Percentiles rank a stretch among this genome's conserved stretches.
Conservation (phyloP, 2,329 filamentous ascomycete species). For the Colletotrichum eremochloae region DNA sequence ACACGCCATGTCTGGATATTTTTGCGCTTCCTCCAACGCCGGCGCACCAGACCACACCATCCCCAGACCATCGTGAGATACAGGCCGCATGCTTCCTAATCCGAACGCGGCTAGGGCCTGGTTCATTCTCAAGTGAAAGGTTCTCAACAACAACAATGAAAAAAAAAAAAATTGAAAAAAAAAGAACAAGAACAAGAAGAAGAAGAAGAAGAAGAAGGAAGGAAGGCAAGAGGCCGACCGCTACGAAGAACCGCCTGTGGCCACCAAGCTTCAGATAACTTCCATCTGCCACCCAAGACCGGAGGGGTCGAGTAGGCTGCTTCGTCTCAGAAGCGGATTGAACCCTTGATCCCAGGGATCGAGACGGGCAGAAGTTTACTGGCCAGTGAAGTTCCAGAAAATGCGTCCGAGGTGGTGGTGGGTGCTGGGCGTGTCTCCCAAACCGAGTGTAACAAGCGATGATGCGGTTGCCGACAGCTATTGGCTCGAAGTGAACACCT, state of each 20-base stretch:
- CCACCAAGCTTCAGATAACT: slow-evolving; percentile 21
- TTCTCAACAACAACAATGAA: slow-evolving; percentile 37
- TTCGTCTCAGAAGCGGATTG: slow-evolving; percentile 8
- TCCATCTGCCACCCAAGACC: slow-evolving; percentile 17
- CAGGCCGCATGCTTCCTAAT: slow-evolving; percentile 30
- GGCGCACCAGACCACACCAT: slow-evolving; percentile 27
- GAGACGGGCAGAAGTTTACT: slow-evolving; percentile 6
- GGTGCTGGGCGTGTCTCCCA: slow-evolving; percentile 9
- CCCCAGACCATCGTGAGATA: slow-evolving; percentile 36
- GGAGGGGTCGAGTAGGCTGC: slow-evolving; percentile 15
- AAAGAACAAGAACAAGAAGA: slow-evolving; percentile 27
- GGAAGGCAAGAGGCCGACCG: slow-evolving; percentile 13
- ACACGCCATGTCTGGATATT: slow-evolving; percentile 19
- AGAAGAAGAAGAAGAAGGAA: slow-evolving; percentile 28
- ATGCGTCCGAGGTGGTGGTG: slow-evolving; percentile 13
- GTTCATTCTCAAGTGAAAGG: slow-evolving; percentile 34
- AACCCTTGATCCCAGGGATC: slow-evolving; percentile 33
- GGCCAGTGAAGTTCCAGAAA: slow-evolving; percentile 19
- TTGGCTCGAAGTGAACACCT: slow-evolving; percentile 27
- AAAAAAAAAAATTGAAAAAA: slow-evolving; percentile 35
- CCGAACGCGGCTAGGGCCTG: slow-evolving; percentile 34
- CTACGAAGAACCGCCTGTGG: slow-evolving; percentile 15
- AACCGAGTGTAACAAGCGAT: slow-evolving; percentile 1
- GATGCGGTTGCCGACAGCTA: slow-evolving; percentile 8
- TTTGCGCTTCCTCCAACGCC: slow-evolving; percentile 10